Evolutionary conservation across 2,329 filamentous ascomycete species (phyloP).

Genomic region (Microcyclospora tardicrescens): DNA sequence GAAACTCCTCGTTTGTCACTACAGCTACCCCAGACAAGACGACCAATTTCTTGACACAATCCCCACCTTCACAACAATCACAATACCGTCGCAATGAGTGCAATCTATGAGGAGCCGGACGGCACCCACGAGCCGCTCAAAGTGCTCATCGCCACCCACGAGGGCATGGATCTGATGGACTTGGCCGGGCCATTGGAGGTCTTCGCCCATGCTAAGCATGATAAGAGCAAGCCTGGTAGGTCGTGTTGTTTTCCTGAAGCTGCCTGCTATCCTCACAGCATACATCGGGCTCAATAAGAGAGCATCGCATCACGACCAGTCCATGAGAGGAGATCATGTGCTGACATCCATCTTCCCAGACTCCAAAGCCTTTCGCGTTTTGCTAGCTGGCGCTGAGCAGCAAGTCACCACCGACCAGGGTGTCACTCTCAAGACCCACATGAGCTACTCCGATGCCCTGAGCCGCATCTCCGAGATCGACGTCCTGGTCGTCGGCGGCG

Average conservation of each 20-base stretch:
- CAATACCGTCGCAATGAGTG: constrained; percentile 34
- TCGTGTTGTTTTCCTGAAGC: constrained; percentile 14
- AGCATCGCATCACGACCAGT: background rate
- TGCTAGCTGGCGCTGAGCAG: constrained; percentile 35
- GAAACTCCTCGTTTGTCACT: too few relatives aligned
- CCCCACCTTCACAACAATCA: constrained; percentile 7
- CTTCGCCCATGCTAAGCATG: constrained; percentile 41
- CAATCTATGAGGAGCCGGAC: constrained; percentile 30
- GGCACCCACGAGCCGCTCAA: constrained; percentile 36
- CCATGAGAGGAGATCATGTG: background rate
- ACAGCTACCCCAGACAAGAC: background rate
- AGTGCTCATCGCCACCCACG: constrained; percentile 47
- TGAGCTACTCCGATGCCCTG: constrained; percentile 66
- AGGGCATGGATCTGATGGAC: constrained; percentile 44
- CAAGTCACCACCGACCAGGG: constrained; percentile 46
- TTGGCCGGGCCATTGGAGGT: constrained; percentile 47
- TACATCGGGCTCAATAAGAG: background rate
- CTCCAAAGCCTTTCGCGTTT: constrained; percentile 42
- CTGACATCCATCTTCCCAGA: constrained; percentile 21
- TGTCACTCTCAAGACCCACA: constrained; percentile 58
- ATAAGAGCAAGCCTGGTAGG: constrained; percentile 40
- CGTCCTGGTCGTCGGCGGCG: constrained; percentile 63
- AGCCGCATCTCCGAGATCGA: constrained; percentile 63
- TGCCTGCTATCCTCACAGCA: constrained; percentile 11
- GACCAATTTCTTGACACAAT: constrained; percentile 1